phyloP scores from a whole-genome alignment of 2,329 filamentous ascomycete genomes.

The Didymella segeticola region DNA sequence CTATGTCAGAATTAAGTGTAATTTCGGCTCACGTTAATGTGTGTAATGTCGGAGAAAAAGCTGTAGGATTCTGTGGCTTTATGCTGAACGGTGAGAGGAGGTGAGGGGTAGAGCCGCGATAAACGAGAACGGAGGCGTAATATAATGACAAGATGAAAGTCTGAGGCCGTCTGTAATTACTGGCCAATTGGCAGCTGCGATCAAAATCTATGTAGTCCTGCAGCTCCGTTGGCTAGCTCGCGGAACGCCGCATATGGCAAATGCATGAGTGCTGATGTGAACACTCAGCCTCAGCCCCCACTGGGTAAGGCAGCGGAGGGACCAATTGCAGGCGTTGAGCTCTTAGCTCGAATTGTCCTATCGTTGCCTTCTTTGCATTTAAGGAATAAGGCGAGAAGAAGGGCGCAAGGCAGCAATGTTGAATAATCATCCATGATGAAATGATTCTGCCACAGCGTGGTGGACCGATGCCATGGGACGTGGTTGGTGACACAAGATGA shows the following conservation, averaged over 20 bases:
- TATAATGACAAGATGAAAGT: not conserved
- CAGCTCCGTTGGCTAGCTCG: slow-evolving; percentile 15
- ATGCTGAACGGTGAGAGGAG: not conserved
- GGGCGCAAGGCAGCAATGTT: slow-evolving; percentile 1
- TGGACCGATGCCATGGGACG: not conserved
- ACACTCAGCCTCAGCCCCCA: slow-evolving; percentile 31
- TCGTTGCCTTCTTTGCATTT: not conserved
- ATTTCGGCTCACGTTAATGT: not conserved
- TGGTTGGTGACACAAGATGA: slow-evolving; percentile 10
- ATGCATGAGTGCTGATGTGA: slow-evolving; percentile 19
- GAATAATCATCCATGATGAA: not conserved
- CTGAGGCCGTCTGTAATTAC: not conserved
- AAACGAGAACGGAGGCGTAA: not conserved
- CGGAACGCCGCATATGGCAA: slow-evolving; percentile 23
- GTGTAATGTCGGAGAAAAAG: not conserved
- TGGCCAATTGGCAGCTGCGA: slow-evolving; percentile 4
- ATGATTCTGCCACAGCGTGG: not conserved
- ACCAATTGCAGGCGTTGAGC: slow-evolving; percentile 3
- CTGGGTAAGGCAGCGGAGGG: not conserved
- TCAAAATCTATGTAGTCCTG: slow-evolving; percentile 9
- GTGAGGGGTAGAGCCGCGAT: not conserved
- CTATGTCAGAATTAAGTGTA: not conserved
- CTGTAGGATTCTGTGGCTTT: not conserved
- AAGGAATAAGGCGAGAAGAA: not conserved
- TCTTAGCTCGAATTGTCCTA: not conserved